A percentile compares a stretch with the other conserved stretches of the same genome.
These are phyloP conservation scores for Leccinum rimulosum DNA, from an alignment of 768 basidiomycete genomes.

Conservation along the genomic window DNA sequence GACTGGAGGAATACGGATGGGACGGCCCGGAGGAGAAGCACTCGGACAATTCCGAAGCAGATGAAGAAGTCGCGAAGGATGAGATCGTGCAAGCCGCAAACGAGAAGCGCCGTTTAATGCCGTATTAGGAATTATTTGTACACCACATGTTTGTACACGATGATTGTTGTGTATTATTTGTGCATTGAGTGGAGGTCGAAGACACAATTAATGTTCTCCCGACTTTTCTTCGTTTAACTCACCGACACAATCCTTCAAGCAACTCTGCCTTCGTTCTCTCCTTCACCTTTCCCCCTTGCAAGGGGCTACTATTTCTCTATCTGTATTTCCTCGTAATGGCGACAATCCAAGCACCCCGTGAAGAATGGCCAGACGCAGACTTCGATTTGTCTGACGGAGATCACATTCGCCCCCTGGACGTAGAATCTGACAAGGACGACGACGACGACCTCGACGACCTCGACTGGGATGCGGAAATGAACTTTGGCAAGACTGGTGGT, in stretches of 20 bases:
- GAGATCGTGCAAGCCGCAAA: background rate
- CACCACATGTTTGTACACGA: conserved; percentile 20
- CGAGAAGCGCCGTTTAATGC: background rate
- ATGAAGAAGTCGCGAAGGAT: conserved; percentile 55
- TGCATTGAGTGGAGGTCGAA: conserved; percentile 39
- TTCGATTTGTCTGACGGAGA: conserved; percentile 81
- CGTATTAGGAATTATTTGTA: conserved; percentile 7
- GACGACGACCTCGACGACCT: conserved; percentile 61
- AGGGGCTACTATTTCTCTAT: conserved; percentile 19
- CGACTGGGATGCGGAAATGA: conserved; percentile 83
- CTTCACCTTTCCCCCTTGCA: conserved; percentile 17
- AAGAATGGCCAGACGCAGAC: conserved; percentile 87
- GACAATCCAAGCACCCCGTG: conserved; percentile 55
- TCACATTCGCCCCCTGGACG: conserved; percentile 56
- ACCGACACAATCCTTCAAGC: conserved; percentile 15
- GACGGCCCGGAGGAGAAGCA: conserved; percentile 14
- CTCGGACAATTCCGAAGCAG: conserved; percentile 10
- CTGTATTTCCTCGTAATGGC: conserved; percentile 43
- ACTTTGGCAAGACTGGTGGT: conserved; percentile 56
- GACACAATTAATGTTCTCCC: conserved; percentile 19
- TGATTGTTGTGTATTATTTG: conserved; percentile 21
- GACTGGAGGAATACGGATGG: conserved; percentile 47
- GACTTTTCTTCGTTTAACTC: conserved; percentile 37
- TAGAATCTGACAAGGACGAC: conserved; percentile 62
- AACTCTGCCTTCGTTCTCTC: conserved; percentile 4